phyloP scores from a whole-genome alignment of 805 yeast species.

The Kluyveromyces siamensis region DNA sequence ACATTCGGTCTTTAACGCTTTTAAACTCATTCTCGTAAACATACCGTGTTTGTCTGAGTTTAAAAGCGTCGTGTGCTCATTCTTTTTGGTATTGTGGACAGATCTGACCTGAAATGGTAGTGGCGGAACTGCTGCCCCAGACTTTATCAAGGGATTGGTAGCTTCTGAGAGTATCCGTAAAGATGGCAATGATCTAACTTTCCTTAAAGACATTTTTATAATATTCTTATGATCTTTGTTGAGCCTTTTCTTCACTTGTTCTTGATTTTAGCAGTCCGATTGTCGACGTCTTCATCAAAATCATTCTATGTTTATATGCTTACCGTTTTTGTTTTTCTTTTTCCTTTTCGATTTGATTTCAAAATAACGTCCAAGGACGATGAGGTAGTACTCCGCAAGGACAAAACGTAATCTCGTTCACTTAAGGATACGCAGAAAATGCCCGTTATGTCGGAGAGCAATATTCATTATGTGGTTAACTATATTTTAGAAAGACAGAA shows the following conservation, averaged over 20 bases:
- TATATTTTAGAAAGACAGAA: no score
- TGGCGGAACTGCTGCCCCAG: neutral
- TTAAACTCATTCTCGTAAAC: slow-evolving; percentile 38
- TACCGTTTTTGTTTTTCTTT: neutral
- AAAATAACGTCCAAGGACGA: no score
- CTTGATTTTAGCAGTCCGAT: no score
- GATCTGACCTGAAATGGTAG: slow-evolving; percentile 6
- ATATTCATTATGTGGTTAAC: no score
- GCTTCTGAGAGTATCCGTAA: slow-evolving; percentile 10
- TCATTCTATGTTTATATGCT: neutral
- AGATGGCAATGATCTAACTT: slow-evolving; percentile 22
- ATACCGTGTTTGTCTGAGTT: slow-evolving; percentile 16
- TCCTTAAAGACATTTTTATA: slow-evolving; percentile 16
- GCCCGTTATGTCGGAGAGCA: no score
- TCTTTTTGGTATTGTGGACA: slow-evolving; percentile 25
- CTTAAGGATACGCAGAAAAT: no score
- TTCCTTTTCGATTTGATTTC: neutral
- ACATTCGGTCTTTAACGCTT: slow-evolving; percentile 50
- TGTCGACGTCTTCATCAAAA: neutral
- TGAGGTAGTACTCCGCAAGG: no score
- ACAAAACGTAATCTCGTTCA: no score
- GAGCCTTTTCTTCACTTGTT: neutral
- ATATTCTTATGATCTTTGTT: neutral
- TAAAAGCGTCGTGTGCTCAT: slow-evolving; percentile 19
- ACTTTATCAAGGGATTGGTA: neutral